These are phyloP conservation scores for Fusarium pilosicola DNA, from an alignment of 2,329 filamentous ascomycete genomes.

Conservation along the genomic window DNA sequence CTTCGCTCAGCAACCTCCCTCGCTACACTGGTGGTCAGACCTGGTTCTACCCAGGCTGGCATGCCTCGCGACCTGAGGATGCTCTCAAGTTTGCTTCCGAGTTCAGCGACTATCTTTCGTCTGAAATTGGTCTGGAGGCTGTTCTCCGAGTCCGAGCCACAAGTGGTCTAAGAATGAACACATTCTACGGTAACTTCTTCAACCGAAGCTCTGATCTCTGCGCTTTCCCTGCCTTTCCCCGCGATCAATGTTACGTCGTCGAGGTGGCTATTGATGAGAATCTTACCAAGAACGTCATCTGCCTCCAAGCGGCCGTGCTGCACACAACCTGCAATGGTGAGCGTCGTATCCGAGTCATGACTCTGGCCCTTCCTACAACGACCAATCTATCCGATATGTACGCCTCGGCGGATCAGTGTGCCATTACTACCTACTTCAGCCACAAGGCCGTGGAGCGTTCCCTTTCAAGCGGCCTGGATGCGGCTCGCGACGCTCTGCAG, in stretches of 20 bases:
- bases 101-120: constrained; percentile 95
- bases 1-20: constrained; percentile 93
- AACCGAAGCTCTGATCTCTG: constrained; percentile 97
- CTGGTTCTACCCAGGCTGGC: constrained; percentile 99
- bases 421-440: constrained; percentile 92
- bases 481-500: constrained; percentile 89
- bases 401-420: constrained; percentile 92
- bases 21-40: constrained; percentile 97
- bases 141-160: constrained; percentile 95
- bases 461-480: constrained; percentile 85
- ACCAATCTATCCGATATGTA: constrained; percentile 91
- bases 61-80: constrained; percentile 91
- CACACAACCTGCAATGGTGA: constrained; percentile 99
- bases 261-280: constrained; percentile 98
- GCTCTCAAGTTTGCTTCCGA: constrained; percentile 98
- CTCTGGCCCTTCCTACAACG: constrained; percentile 90
- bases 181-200: constrained; percentile 99
- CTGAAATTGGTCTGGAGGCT: constrained; percentile 95
- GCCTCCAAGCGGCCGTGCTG: constrained; percentile 91
- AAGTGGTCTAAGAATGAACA: constrained; percentile 93
- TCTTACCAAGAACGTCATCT: constrained; percentile 89
- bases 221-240: constrained; percentile 96
- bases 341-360: constrained; percentile 93
- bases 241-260: constrained; percentile 97
- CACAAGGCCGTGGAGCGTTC: constrained; percentile 97